Evolutionary conservation across 306 rosid species (phyloP), one percentile per base, ranked within the genome.

Genomic region (Oemleria cerasiformis): DNA sequence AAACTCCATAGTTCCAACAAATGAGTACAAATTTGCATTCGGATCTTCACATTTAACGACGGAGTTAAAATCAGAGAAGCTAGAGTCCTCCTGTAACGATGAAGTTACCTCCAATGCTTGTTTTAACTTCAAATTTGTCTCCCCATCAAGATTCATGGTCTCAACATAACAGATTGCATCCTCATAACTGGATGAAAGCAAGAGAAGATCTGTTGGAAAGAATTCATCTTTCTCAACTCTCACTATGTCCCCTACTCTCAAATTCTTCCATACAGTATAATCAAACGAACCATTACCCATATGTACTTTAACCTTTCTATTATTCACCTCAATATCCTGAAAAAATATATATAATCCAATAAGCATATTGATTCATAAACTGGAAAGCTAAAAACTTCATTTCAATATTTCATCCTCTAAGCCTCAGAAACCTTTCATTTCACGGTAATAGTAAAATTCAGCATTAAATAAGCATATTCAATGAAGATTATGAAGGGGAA

Each of bases 71-170:
- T 77, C 76, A 3, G 49, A 13, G 72, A 91, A 85, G 67, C 80
- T 36, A 14, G 71, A 57, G 40, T 91, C 91, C 45, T 88, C 92
- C 0, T 73, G 83, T 74, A 89, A 71, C 68, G 66, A 79, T 30
- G 89, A 91, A 65, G 95, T 89, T 43, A 80, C 90, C 70, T 88
- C 99, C 87, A 91, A 86, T 21, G 86, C 95, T 79, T 94, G 97
- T 75, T 91, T 94, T 65, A 89, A 36, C 82, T 94, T 94, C 57
- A 94, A 77, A 83, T 94, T 94, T 74, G 99, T 94, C 87, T 94
- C 99, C 10, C 99, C 97, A 63, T 94, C 99, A 68, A 94, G 92
- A 80, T 86, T 94, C 99, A 89, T 94, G 36, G 99, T 94, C 84
- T 94, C 97, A 38, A 94, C 99, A 65, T 94, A 94, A 84, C 97